A percentile compares a stretch with the other conserved stretches of the same genome.
Evolutionary conservation across 1,284 basidiomycete genomes (phyloP).

Genomic region (Moesziomyces sp.): DNA sequence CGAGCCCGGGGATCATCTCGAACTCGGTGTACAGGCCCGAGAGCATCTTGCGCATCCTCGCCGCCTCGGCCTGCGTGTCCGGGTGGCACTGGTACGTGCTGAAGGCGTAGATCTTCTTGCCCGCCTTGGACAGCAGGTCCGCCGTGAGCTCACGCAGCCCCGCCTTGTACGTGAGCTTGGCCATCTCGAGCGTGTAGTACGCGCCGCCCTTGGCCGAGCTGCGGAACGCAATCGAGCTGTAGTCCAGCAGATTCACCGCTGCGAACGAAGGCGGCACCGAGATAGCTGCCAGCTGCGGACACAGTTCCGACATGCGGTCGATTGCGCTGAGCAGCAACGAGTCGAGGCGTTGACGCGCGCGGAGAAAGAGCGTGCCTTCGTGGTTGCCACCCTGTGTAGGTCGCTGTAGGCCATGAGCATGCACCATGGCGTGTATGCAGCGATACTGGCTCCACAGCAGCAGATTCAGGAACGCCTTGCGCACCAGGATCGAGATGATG

Average conservation of each 20-base stretch:
- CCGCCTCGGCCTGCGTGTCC: conserved; percentile 30
- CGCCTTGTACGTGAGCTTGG: conserved; percentile 26
- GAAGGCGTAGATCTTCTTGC: conserved; percentile 34
- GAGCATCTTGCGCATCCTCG: conserved; percentile 22
- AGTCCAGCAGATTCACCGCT: conserved; percentile 33
- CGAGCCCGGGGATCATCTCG: conserved; percentile 40
- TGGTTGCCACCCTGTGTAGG: conserved; percentile 16
- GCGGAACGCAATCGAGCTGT: conserved; percentile 42
- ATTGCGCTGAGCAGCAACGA: conserved; percentile 24
- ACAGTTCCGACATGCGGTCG: conserved; percentile 30
- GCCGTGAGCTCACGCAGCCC: conserved; percentile 38
- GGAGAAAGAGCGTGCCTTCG: conserved; percentile 23
- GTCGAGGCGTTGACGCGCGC: conserved; percentile 33
- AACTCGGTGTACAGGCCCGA: conserved; percentile 27
- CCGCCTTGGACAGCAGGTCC: conserved; percentile 34
- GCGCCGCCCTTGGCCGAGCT: conserved; percentile 30
- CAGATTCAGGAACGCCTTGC: conserved; percentile 32
- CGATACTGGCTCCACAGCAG: conserved; percentile 35
- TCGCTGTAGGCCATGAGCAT: conserved; percentile 28
- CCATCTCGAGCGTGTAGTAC: conserved; percentile 38
- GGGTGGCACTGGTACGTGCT: conserved; percentile 39
- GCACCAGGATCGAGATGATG: conserved; percentile 36
- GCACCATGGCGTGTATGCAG: conserved; percentile 31
- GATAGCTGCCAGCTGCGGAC: conserved; percentile 33
- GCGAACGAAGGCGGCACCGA: conserved; percentile 23